Percentiles rank a stretch among this genome's conserved stretches.
These are phyloP conservation scores for Chrysosporium queenslandicum DNA, from an alignment of 2,329 filamentous ascomycete species.

Conservation along the genomic window DNA sequence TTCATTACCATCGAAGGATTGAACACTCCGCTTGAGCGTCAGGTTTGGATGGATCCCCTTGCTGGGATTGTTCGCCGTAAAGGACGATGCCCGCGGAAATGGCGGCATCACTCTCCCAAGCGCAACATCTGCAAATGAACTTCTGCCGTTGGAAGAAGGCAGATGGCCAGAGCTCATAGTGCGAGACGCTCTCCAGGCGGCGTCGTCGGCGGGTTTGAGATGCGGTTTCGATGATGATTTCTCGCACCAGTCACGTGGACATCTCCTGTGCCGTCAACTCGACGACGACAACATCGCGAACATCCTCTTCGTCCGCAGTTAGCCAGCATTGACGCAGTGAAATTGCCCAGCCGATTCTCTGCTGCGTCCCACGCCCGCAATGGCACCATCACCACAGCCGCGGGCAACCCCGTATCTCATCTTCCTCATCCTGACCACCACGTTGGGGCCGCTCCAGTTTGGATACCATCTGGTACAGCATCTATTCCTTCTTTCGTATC, in stretches of 20 bases:
- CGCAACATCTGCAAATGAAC: slow-evolving; percentile 24
- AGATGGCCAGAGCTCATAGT: slow-evolving; percentile 22
- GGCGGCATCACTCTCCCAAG: slow-evolving; percentile 21
- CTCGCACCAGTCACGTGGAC: too few species aligned
- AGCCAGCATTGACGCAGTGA: not conserved
- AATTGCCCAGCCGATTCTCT: not conserved
- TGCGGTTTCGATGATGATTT: not conserved
- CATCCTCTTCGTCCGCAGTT: not conserved
- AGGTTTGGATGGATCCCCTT: slow-evolving; percentile 20
- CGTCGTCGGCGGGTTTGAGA: not conserved
- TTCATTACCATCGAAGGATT: slow-evolving; percentile 39
- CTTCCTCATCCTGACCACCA: slow-evolving; percentile 63
- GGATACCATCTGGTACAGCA: slow-evolving; percentile 76
- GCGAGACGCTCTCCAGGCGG: not conserved
- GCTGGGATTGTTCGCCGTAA: slow-evolving; percentile 19
- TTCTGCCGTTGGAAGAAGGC: slow-evolving; percentile 30
- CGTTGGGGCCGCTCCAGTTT: slow-evolving; percentile 83
- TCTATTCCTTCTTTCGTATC: not conserved
- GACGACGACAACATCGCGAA: not conserved
- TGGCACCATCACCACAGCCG: not conserved
- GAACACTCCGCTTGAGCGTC: slow-evolving; percentile 35
- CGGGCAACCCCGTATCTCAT: slow-evolving; percentile 64
- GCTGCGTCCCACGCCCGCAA: not conserved
- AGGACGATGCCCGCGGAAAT: slow-evolving; percentile 25
- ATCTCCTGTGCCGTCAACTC: too few species aligned